These are phyloP conservation scores for Colletotrichum salicis DNA, from an alignment of 2,329 filamentous ascomycete genomes.

Conservation along the genomic window DNA sequence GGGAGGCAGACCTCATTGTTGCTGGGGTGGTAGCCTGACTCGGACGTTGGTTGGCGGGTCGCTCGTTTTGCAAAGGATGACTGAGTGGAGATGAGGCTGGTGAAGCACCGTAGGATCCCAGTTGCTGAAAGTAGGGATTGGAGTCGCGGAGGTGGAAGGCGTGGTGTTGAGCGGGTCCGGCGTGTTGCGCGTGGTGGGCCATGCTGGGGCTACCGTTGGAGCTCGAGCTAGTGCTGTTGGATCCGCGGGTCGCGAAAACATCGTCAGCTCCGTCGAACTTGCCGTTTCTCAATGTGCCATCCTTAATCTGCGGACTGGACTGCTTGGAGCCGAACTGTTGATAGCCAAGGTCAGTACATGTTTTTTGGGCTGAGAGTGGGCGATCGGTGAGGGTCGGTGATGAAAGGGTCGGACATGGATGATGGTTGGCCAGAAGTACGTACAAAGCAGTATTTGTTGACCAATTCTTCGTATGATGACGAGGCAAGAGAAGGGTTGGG, in stretches of 20 bases:
- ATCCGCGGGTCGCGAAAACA: conserved; percentile 44
- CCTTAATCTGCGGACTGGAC: conserved; percentile 60
- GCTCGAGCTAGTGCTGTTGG: conserved; percentile 50
- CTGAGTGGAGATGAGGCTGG: conserved; percentile 47
- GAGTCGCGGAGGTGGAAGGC: conserved; percentile 43
- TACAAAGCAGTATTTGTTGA: conserved; percentile 99
- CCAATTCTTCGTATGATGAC: conserved; percentile 92
- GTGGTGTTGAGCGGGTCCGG: conserved; percentile 55
- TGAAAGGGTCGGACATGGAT: conserved; percentile 38
- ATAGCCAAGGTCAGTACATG: conserved; percentile 51
- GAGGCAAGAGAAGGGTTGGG: conserved; percentile 74
- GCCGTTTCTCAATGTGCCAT: conserved; percentile 56
- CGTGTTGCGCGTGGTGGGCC: conserved; percentile 46
- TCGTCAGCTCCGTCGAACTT: conserved; percentile 57
- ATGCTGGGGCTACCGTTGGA: conserved; percentile 51
- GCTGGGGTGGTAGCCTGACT: conserved; percentile 45
- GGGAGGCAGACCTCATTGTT: conserved; percentile 53
- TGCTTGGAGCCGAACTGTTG: conserved; percentile 72
- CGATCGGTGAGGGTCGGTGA: conserved; percentile 32
- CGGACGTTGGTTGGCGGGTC: conserved; percentile 44
- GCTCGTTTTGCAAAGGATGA: conserved; percentile 39
- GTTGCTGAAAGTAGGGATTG: conserved; percentile 36
- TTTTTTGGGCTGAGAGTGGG: conserved; percentile 38
- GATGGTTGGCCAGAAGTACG: conserved; percentile 66
- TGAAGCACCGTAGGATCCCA: conserved; percentile 45